Base-by-base conservation (phyloP, 106 monocot genomes). In the Chionographis japonica region DNA sequence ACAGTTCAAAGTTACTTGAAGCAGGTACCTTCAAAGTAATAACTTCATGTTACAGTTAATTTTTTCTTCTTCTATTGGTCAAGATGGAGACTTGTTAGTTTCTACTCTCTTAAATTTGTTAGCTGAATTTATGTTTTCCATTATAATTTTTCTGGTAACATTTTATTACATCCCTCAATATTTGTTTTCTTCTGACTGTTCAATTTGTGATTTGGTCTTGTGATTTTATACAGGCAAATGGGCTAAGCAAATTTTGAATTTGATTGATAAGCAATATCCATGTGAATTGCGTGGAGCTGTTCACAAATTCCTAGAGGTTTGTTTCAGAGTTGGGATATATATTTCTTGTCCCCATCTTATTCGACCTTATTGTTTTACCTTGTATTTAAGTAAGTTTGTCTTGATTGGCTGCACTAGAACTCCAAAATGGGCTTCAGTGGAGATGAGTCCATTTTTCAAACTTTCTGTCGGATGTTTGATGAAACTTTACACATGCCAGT, bases 301-400 rank as follows among this genome's bases (percentile, higher is more conserved):
- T 37, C 68, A 53, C 40, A 89, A 83, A 76, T 88, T 88, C 65
- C 74, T 92, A 53, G 62, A 87, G 86, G 92, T 92, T 53, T 71
- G 37, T 3, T 59, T 20, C 13, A n/a, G 12, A 52, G 72, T 8
- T 40, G 6, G 12, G 19, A n/a, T 36, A 8, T 35, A 35, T 5
- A n/a, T 46, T 12, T 46, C 8, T 19, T 37, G 64, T 27, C 58
- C 67, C 40, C 17, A n/a, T 27, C 16, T 10, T 51, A 35, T 27
- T 42, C 7, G 41, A 11, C 16, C 40, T n/a, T 54, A 36, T 50
- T 53, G 27, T 14, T 66, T 35, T 46, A 50, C 49, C 9, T 42
- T 42, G 17, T 2, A 19, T 9, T 72, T 54, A 8, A 46, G 11
- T 15, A 56, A 57, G 17, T 4, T 54, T 60, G 55, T 35, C 8